These are phyloP conservation scores for Microcos paniculata DNA, from an alignment of 345 rosid genomes.

Conservation along the genomic window DNA sequence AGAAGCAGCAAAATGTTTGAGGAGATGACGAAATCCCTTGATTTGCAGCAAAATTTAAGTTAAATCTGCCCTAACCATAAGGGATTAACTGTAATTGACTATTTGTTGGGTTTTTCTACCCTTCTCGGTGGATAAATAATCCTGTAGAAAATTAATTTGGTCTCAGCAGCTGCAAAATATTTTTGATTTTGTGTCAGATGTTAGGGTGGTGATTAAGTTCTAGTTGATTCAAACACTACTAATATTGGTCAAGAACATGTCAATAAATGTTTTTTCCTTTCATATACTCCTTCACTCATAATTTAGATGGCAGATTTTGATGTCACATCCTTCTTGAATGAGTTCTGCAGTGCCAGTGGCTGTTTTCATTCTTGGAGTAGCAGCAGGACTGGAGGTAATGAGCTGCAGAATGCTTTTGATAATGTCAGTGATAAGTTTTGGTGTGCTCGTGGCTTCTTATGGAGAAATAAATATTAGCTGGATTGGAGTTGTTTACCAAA, in stretches of 20 bases:
- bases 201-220: slow-evolving; percentile 1
- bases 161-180: neutral
- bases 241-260: neutral
- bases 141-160: neutral
- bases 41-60: neutral
- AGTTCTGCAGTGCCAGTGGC: slow-evolving; percentile 94
- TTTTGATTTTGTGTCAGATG: neutral
- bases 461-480: slow-evolving; percentile 90
- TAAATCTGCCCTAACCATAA: neutral
- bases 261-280: neutral
- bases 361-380: slow-evolving; percentile 92
- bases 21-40: neutral
- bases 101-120: neutral
- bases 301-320: slow-evolving; percentile 8
- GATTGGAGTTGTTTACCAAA: slow-evolving; percentile 97
- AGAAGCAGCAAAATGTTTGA: neutral
- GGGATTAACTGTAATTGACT: neutral
- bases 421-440: slow-evolving; percentile 92
- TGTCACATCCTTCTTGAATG: slow-evolving; percentile 25
- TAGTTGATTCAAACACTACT: neutral
- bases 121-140: neutral
- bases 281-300: neutral
- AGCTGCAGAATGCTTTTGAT: slow-evolving; percentile 92
- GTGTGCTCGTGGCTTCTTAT: slow-evolving; percentile 94
- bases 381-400: slow-evolving; percentile 93